Conservation (phyloP, 2,329 filamentous ascomycete species). For the Penicillium sp. region DNA sequence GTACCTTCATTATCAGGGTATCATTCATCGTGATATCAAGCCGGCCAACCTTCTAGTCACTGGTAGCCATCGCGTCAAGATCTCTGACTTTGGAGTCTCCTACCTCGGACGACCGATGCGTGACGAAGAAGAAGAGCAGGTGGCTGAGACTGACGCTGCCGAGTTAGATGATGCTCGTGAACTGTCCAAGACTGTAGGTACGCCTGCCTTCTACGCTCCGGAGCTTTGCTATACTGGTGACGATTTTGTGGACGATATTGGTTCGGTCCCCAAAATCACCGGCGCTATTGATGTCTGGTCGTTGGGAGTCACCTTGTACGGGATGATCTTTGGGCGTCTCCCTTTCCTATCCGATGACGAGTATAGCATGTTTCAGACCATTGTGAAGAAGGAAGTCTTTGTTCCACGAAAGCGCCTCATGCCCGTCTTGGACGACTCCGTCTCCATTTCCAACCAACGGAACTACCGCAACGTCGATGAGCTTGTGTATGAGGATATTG, state of each 20-base stretch:
- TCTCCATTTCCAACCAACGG: constrained; percentile 46
- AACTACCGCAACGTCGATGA: constrained; percentile 70
- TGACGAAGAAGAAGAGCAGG: constrained; percentile 76
- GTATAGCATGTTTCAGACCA: constrained; percentile 86
- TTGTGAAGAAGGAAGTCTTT: constrained; percentile 89
- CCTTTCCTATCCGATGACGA: constrained; percentile 92
- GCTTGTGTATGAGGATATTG: constrained; percentile 81
- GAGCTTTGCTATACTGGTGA: constrained; percentile 90
- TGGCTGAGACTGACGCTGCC: constrained; percentile 78
- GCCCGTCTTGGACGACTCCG: constrained; percentile 59
- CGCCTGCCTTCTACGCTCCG: constrained; percentile 94
- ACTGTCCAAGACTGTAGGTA: constrained; percentile 96
- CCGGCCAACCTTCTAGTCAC: constrained; percentile 90
- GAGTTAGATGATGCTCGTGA: constrained; percentile 93
- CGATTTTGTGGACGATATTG: constrained; percentile 58
- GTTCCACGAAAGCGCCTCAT: constrained; percentile 81
- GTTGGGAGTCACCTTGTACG: constrained; percentile 92
- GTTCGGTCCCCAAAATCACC: constrained; percentile 69
- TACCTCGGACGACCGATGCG: constrained; percentile 89
- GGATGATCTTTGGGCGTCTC: constrained; percentile 88
- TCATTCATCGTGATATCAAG: constrained; percentile 83
- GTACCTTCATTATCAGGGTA: constrained; percentile 86
- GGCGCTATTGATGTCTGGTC: constrained; percentile 98
- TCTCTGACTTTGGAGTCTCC: constrained; percentile 97
- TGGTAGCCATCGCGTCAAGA: constrained; percentile 83